A percentile compares a stretch with the other conserved stretches of the same genome.
Evolutionary conservation across 345 rosid species (phyloP).

Genomic region (Pugionium cornutum): DNA sequence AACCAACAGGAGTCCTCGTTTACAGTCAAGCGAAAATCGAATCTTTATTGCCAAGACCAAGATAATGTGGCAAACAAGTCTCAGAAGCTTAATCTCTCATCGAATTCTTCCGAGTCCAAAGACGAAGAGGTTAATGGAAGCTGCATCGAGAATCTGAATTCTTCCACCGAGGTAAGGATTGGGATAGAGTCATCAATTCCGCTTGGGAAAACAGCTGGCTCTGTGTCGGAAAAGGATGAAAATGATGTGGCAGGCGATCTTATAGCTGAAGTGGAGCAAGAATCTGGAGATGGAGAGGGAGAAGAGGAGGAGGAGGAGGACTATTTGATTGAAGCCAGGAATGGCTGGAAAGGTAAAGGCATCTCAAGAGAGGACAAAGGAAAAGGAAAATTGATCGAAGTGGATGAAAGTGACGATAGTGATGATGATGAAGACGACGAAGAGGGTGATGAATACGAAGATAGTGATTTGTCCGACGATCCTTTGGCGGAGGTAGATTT

Average conservation of each 20-base stretch:
- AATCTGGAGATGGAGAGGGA: slow-evolving; percentile 19
- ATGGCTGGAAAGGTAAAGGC: slow-evolving; percentile 58
- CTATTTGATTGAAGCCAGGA: slow-evolving; percentile 34
- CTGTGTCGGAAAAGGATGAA: slow-evolving; percentile 10
- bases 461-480: slow-evolving; percentile 76
- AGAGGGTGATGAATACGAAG: slow-evolving; percentile 47
- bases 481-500: slow-evolving; percentile 94
- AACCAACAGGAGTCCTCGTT: slow-evolving; percentile 53
- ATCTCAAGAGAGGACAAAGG: slow-evolving; percentile 45
- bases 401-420: slow-evolving; percentile 50
- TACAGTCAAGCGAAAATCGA: slow-evolving; percentile 58
- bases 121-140: slow-evolving; percentile 12
- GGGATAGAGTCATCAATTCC: slow-evolving; percentile 23
- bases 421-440: slow-evolving; percentile 52
- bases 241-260: slow-evolving; percentile 26
- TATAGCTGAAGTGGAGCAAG: slow-evolving; percentile 24
- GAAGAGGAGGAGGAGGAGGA: slow-evolving; percentile 34
- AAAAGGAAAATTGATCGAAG: slow-evolving; percentile 48
- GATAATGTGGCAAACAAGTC: slow-evolving; percentile 43
- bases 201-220: slow-evolving; percentile 19
- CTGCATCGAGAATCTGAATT: slow-evolving; percentile 8
- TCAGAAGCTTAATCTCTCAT: slow-evolving; percentile 42
- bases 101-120: slow-evolving; percentile 28
- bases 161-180: slow-evolving; percentile 11
- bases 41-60: slow-evolving; percentile 39